Evolutionary conservation across 2,329 filamentous ascomycete genomes (phyloP).

Genomic region (Phialophora chinensis): DNA sequence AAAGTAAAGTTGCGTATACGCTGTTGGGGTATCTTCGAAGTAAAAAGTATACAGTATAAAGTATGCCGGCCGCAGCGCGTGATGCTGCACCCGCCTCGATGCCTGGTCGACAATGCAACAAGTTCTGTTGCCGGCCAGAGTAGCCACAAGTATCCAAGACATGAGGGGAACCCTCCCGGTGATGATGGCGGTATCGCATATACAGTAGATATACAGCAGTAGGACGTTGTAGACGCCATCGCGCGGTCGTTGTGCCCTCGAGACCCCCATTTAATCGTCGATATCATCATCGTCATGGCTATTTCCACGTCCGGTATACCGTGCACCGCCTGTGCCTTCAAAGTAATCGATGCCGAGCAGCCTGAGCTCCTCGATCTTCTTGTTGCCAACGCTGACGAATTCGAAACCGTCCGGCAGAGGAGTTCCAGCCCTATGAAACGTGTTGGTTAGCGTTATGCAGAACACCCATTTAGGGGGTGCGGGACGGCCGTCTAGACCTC

Average conservation of each 20-base stretch:
- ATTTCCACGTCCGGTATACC: background rate
- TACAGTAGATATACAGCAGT: background rate
- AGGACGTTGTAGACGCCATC: background rate
- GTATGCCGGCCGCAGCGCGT: background rate
- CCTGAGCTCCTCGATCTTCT: conserved; percentile 23
- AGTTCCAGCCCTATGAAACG: conserved; percentile 19
- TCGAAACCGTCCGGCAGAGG: conserved; percentile 34
- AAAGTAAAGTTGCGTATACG: background rate
- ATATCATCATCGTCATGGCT: conserved; percentile 14
- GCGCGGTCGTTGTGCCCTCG: background rate
- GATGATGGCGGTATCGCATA: background rate
- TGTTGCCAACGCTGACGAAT: conserved; percentile 31
- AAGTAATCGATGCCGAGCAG: conserved; percentile 31
- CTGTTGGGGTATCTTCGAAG: background rate
- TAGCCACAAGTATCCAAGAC: background rate
- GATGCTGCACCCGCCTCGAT: background rate
- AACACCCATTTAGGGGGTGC: background rate
- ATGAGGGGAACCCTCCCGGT: background rate
- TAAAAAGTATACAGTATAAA: background rate
- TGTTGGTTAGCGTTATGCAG: background rate
- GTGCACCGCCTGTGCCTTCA: conserved; percentile 12
- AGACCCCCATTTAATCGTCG: conserved; percentile 5
- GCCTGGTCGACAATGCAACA: background rate
- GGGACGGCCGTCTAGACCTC: background rate
- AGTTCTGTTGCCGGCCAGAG: background rate